Base-by-base conservation (phyloP, 148 eudicot species). In the Diospyros kaki region DNA sequence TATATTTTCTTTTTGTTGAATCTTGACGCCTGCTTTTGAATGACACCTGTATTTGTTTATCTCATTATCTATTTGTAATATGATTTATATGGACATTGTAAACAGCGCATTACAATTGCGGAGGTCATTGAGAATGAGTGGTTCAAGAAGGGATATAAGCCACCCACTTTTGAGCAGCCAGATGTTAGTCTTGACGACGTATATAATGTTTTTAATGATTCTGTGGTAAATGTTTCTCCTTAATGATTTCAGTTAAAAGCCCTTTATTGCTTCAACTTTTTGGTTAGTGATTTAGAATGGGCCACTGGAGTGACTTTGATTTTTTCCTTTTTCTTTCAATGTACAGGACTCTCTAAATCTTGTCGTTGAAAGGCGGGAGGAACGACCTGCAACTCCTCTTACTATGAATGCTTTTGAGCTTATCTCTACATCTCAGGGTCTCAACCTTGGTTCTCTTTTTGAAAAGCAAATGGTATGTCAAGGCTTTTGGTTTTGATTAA, bases 321-420 rank as follows among this genome's bases (percentile, higher is more conserved):
- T 44, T 28, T 28, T 43, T 51, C 6, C 2, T 54, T 79, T 42
- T 58, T 50, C 15, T 71, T 51, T 67, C 62, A 63, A 44, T 56
- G 51, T 66, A n/a, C 79, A 93, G 98, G 87, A 75, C n/a, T 82
- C 89, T 68, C 88, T 83, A 40, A 79, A 86, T 69, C 87, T 89
- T 79, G 90, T 91, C 4, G 91, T 91, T 80, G 98, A 91, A 81
- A 91, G 84, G 75, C 86, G 89, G 76, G 92, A 87, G 73, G 91
- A 81, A 58, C 84, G 73, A 10, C 77, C 86, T 60, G 77, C 78
- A 40, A 68, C 78, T 50, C 96, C 98, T 64, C 81, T 87, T 61
- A 76, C 89, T 15, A 85, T 93, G 98, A 93, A 93, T 76, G 98
- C 98, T 13, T 93, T 93, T 84, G 96, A 93, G 87, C 94, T 93